phyloP scores from a whole-genome alignment of 2,329 filamentous ascomycete species.

The Fusarium agapanthi region DNA sequence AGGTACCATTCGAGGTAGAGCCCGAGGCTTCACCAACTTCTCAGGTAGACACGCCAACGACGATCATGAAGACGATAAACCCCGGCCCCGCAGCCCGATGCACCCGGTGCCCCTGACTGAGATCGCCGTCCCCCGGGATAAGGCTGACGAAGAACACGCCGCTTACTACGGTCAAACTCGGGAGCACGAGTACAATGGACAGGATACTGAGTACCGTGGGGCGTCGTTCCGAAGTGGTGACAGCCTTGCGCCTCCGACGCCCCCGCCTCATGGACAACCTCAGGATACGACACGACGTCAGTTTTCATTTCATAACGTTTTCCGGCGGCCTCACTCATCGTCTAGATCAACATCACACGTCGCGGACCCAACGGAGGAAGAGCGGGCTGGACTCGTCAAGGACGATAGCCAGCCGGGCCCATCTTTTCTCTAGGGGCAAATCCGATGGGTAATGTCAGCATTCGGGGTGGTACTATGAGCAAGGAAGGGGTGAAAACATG shows the following conservation, averaged over 20 bases:
- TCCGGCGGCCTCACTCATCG: conserved; percentile 57
- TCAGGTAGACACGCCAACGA: conserved; percentile 45
- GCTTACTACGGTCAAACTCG: conserved; percentile 51
- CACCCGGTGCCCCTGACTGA: conserved; percentile 71
- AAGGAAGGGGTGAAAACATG: conserved; percentile 12
- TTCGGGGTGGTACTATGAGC: conserved; percentile 1
- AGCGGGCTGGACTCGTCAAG: conserved; percentile 82
- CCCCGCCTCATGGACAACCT: conserved; percentile 68
- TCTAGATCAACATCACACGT: conserved; percentile 35
- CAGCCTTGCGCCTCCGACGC: conserved; percentile 65
- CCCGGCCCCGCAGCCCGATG: conserved; percentile 63
- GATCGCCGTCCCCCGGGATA: conserved; percentile 61
- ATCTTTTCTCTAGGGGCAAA: conserved; percentile 32
- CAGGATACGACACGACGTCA: conserved; percentile 74
- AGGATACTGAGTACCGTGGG: conserved; percentile 60
- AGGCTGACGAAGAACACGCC: conserved; percentile 53
- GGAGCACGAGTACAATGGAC: conserved; percentile 57
- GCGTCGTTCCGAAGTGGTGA: conserved; percentile 55
- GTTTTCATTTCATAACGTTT: conserved; percentile 92
- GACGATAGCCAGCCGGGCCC: conserved; percentile 50
- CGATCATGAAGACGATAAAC: conserved; percentile 52
- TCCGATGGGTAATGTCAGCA: conserved; percentile 3
- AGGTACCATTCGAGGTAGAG: conserved; percentile 57
- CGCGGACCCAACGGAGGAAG: conserved; percentile 75
- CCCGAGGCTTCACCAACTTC: conserved; percentile 47